A percentile compares a stretch with the other conserved stretches of the same genome.
Evolutionary conservation across 1,139 yeast genomes (phyloP).

Genomic region (Hyphopichia khmerensis): DNA sequence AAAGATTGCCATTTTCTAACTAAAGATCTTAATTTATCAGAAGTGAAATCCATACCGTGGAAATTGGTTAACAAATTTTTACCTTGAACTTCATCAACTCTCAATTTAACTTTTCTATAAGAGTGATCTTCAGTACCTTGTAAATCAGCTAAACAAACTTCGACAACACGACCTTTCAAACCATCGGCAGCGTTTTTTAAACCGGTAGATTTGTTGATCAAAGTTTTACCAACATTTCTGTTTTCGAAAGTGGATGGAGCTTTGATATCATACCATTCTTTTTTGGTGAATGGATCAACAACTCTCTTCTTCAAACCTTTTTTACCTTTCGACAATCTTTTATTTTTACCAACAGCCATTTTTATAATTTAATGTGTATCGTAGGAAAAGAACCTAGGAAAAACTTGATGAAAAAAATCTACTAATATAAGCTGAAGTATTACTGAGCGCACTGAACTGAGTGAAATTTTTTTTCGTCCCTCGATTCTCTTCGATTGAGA

Average conservation of each 20-base stretch:
- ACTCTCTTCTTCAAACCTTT: constrained; percentile 54
- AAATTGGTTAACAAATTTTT: constrained; percentile 55
- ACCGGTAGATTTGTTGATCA: constrained; percentile 53
- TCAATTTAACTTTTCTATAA: constrained; percentile 51
- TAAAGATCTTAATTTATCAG: constrained; percentile 52
- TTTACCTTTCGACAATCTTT: constrained; percentile 55
- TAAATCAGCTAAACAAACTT: constrained; percentile 50
- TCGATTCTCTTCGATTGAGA: neutral
- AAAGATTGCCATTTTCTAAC: constrained; percentile 56
- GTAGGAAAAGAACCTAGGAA: neutral
- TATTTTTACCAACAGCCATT: constrained; percentile 56
- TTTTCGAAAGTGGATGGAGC: constrained; percentile 53
- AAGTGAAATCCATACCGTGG: constrained; percentile 52
- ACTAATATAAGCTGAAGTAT: neutral
- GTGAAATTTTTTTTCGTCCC: constrained; percentile 1
- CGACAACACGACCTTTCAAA: constrained; percentile 52
- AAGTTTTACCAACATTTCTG: constrained; percentile 53
- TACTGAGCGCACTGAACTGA: neutral
- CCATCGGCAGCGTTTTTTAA: constrained; percentile 54
- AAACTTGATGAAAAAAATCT: neutral
- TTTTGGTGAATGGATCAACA: constrained; percentile 53
- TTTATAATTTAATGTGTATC: constrained; percentile 5
- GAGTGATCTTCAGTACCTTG: constrained; percentile 56
- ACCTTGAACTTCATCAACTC: constrained; percentile 56
- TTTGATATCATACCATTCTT: constrained; percentile 53